Evolutionary conservation across 176 grass and related monocot genomes (phyloP).

Genomic region (Calamus simplicifolius): DNA sequence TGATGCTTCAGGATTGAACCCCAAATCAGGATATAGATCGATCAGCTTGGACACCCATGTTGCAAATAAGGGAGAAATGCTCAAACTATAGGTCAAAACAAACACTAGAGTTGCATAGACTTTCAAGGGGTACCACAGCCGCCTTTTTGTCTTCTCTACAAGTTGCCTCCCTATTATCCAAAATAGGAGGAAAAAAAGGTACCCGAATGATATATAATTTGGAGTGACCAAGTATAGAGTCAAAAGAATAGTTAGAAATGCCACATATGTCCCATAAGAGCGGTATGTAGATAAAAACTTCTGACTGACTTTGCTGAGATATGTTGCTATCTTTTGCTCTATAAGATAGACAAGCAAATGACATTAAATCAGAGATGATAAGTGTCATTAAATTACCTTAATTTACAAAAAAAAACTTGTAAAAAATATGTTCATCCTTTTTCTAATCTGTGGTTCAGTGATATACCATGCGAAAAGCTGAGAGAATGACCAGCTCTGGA

Average conservation of each 20-base stretch:
- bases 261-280: conserved; percentile 93
- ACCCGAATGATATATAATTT: conserved; percentile 98
- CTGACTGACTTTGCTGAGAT: conserved; percentile 84
- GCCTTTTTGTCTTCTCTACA: conserved; percentile 65
- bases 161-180: conserved; percentile 99
- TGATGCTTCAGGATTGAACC: conserved; percentile 73
- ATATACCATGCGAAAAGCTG: conserved; percentile 63
- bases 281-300: conserved; percentile 82
- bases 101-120: conserved; percentile 75
- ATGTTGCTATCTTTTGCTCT: conserved; percentile 85
- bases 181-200: conserved; percentile 94
- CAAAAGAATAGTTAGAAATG: conserved; percentile 89
- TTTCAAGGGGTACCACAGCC: conserved; percentile 88
- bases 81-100: conserved; percentile 74
- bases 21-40: conserved; percentile 78
- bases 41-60: conserved; percentile 55
- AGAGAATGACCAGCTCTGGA: conserved; percentile 30
- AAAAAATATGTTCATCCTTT: no score
- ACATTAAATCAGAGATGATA: no score
- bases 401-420: no score
- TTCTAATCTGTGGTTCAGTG: neutral
- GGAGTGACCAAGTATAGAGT: conserved; percentile 92
- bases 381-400: no score
- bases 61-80: conserved; percentile 59
- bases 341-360: conserved; percentile 25